Percentiles rank a stretch among this genome's conserved stretches.
Conservation (phyloP, 257 asterid species). For the Craterostigma plantagineum region DNA sequence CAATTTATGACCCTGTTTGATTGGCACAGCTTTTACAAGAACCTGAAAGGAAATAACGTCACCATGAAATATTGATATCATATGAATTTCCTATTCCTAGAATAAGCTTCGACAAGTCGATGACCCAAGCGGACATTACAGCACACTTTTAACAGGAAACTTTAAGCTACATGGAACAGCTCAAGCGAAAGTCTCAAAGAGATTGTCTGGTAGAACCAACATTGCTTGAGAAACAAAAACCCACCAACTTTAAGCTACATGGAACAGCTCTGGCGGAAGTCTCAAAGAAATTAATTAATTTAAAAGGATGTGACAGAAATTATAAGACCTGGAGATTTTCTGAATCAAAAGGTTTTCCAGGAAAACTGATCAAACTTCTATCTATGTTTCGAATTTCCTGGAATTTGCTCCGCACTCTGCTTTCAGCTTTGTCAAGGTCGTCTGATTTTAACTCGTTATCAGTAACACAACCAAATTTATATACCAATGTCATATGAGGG, state of each 20-base stretch:
- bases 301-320: no score
- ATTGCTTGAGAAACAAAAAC: no score
- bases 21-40: constrained; percentile 82
- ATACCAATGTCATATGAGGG: constrained; percentile 9
- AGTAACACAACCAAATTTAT: constrained; percentile 9
- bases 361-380: constrained; percentile 32
- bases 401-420: constrained; percentile 56
- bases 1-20: constrained; percentile 88
- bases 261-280: no score
- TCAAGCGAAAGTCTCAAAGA: no score
- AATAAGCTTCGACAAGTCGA: no score
- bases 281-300: no score
- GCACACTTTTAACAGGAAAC: no score
- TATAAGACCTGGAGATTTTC: constrained; percentile 60
- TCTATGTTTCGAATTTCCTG: constrained; percentile 61
- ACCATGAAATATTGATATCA: background rate
- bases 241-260: no score
- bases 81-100: no score
- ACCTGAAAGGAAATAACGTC: constrained; percentile 22
- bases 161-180: no score
- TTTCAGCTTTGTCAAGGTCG: constrained; percentile 65
- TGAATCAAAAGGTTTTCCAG: constrained; percentile 76
- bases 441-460: constrained; percentile 27
- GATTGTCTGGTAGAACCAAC: no score
- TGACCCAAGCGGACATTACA: no score